These are phyloP conservation scores for Niveomyces coronatus DNA, from an alignment of 2,329 filamentous ascomycete genomes.

Conservation along the genomic window DNA sequence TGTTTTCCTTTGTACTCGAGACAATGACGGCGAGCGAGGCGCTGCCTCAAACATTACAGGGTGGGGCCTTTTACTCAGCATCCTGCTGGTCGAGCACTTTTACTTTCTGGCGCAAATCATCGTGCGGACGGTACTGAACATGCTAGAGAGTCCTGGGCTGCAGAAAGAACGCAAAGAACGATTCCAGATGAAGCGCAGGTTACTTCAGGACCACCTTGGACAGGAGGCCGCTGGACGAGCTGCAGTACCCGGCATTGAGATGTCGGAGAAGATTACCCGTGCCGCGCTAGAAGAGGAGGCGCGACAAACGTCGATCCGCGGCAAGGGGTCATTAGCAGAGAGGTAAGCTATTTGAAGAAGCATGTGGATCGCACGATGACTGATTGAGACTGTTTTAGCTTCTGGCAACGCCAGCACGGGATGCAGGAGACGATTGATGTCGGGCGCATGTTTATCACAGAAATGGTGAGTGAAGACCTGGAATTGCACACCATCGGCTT, in stretches of 20 bases:
- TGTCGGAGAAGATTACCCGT: conserved; percentile 53
- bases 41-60: conserved; percentile 60
- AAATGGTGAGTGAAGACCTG: conserved; percentile 21
- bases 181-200: conserved; percentile 68
- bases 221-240: conserved; percentile 41
- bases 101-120: conserved; percentile 70
- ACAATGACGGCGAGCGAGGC: conserved; percentile 54
- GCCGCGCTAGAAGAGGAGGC: conserved; percentile 55
- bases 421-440: conserved; percentile 47
- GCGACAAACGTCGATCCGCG: conserved; percentile 36
- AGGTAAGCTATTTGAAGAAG: conserved; percentile 24
- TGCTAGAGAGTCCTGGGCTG: conserved; percentile 75
- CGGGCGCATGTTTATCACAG: conserved; percentile 44
- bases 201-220: conserved; percentile 63
- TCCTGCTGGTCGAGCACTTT: conserved; percentile 80
- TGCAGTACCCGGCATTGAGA: conserved; percentile 35
- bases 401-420: conserved; percentile 52
- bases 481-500: no score
- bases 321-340: conserved; percentile 41
- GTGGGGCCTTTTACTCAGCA: conserved; percentile 71
- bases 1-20: conserved; percentile 76
- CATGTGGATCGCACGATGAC: conserved; percentile 3
- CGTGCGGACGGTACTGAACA: conserved; percentile 63
- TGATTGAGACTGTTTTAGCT: conserved; percentile 30
- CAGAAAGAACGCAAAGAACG: conserved; percentile 78